These are phyloP conservation scores for Testicularia cyperi DNA, from an alignment of 1,284 basidiomycete species.

Conservation along the genomic window DNA sequence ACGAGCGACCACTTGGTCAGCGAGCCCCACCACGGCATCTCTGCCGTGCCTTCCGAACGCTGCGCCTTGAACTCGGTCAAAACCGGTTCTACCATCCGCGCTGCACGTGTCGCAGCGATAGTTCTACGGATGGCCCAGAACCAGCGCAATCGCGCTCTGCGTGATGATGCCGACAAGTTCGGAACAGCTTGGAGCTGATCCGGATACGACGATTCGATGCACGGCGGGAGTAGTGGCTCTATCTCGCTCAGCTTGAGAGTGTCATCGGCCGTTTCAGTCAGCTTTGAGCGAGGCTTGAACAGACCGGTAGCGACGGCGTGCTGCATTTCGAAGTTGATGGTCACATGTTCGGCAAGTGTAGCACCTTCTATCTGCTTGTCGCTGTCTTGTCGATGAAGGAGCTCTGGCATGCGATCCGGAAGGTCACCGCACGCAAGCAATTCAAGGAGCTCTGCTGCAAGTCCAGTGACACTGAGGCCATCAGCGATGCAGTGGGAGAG, in stretches of 20 bases:
- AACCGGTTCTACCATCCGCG: conserved; percentile 9
- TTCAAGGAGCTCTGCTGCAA: conserved; percentile 20
- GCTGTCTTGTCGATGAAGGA: not conserved
- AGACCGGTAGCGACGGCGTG: conserved; percentile 6
- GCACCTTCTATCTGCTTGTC: conserved; percentile 1
- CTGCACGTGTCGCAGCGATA: conserved; percentile 17
- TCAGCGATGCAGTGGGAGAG: conserved; percentile 33
- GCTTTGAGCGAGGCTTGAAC: too few relatives aligned
- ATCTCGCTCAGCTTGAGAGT: conserved; percentile 1
- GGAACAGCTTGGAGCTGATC: conserved; percentile 5
- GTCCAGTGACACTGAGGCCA: conserved; percentile 24
- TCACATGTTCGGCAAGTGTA: conserved; percentile 1
- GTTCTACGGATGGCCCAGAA: conserved; percentile 34
- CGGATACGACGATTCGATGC: conserved; percentile 29
- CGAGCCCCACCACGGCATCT: conserved; percentile 34
- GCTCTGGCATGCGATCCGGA: conserved; percentile 3
- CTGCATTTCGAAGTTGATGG: conserved; percentile 5
- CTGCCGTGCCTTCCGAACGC: conserved; percentile 1
- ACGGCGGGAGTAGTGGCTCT: conserved; percentile 16
- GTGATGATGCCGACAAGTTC: not conserved
- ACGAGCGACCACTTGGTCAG: conserved; percentile 28
- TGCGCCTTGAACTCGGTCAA: conserved; percentile 30
- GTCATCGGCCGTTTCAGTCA: not conserved
- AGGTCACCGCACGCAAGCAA: conserved; percentile 14
- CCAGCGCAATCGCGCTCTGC: conserved; percentile 19